These are phyloP conservation scores for Haematococcus lacustris DNA, from an alignment of 139 green algal species.

Conservation along the genomic window DNA sequence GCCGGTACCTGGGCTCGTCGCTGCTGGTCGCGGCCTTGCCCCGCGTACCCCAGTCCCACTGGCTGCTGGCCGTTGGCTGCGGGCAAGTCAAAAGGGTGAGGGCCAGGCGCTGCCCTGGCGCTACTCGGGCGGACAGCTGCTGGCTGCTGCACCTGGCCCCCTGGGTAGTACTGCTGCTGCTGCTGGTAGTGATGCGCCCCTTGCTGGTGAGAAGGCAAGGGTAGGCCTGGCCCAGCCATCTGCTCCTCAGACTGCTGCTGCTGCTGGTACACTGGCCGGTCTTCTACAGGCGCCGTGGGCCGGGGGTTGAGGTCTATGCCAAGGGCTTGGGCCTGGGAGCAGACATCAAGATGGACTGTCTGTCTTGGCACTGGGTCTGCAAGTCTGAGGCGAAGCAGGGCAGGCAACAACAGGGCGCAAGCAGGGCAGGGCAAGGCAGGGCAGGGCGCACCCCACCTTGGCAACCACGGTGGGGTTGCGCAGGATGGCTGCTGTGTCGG, in stretches of 20 bases:
- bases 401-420: no score
- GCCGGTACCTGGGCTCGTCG: neutral
- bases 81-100: no score
- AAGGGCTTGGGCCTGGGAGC: constrained; percentile 18
- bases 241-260: no score
- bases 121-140: no score
- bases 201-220: no score
- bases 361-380: neutral
- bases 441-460: constrained; percentile 8
- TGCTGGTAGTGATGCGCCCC: no score
- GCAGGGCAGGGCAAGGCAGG: neutral
- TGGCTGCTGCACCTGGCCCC: no score
- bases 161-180: no score
- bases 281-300: constrained; percentile 6
- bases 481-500: constrained; percentile 23
- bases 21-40: neutral
- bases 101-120: no score
- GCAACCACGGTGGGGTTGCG: constrained; percentile 13
- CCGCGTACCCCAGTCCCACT: no score
- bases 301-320: constrained; percentile 30
- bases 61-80: no score
- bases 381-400: neutral
- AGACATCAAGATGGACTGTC: neutral
- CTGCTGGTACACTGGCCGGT: constrained; percentile 18
- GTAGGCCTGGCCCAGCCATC: no score